Base-by-base conservation (phyloP, 495 filamentous ascomycete genomes). In the Penicillium waksmanii region DNA sequence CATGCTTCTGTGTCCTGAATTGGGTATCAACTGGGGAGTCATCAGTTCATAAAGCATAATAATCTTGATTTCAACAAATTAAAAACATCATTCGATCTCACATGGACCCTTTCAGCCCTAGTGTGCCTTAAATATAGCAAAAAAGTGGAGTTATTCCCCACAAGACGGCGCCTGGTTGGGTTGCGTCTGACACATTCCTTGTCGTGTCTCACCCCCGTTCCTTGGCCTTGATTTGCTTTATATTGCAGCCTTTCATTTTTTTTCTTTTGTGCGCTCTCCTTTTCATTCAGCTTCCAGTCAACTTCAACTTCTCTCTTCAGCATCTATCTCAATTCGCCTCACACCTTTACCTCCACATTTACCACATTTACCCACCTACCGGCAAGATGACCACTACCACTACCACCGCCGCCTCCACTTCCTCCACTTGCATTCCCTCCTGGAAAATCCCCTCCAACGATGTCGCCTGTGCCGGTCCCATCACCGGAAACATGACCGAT, bases 401-500 rank as follows among this genome's bases (percentile, higher is more conserved):
- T 25, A 60, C 67, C 15, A 61, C 77, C 54, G 43, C 70, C 53
- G 55, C 68, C 19, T 36, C 73, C 3, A 55, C 73, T 23, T 38
- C 64, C 7, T 36, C 67, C 36, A 49, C 73, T 34, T 50, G 60
- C 63, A 51, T 68, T 3, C 1, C 9, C 38, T 19, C 17, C 55
- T 82, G 71, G 65, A 56, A 72, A 36, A 66, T 80, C 62, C 81
- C 81, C 7, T 71, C 69, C 44, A 60, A 64, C 15, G 80, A 83
- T 47, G 65, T 73, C 3, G 78, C 75, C 55, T 84, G 79, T 61
- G 80, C 64, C n/a, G 59, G 72, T 33, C 58, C 65, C n/a, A 53
- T 66, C 46, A 57, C 62, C 42, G 73, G 69, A 25, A 79, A 78
- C 55, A 66, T 75, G 66, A 66, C 75, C 47, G 58, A 69, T 34